These are phyloP conservation scores for Fusarium illudens DNA, from an alignment of 2,329 filamentous ascomycete genomes.

Conservation along the genomic window DNA sequence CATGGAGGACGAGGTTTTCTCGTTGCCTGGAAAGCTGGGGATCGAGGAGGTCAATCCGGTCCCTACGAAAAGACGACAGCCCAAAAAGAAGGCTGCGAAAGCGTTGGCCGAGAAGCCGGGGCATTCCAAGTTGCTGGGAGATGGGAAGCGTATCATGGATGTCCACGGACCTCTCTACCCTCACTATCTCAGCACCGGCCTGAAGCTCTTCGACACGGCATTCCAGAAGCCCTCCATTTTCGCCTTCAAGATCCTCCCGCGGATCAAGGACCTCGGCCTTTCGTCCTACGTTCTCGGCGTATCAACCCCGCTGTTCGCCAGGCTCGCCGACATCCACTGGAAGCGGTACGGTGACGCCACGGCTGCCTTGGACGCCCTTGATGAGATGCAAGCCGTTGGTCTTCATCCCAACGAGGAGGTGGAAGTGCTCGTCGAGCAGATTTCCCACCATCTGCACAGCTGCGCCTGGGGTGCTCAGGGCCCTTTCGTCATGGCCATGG, in stretches of 20 bases:
- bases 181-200: conserved; percentile 64
- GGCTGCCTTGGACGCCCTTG: conserved; percentile 63
- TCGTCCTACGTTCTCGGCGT: conserved; percentile 77
- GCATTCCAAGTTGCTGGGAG: conserved; percentile 15
- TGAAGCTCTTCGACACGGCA: conserved; percentile 63
- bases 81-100: background rate
- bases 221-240: conserved; percentile 68
- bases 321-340: conserved; percentile 70
- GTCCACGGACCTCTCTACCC: conserved; percentile 72
- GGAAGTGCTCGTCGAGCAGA: conserved; percentile 39
- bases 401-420: conserved; percentile 61
- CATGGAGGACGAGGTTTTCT: conserved; percentile 73
- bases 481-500: conserved; percentile 51
- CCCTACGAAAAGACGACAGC: background rate
- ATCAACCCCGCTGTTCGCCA: conserved; percentile 74
- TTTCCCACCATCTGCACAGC: conserved; percentile 46
- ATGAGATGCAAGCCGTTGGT: conserved; percentile 72
- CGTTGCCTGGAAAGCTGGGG: conserved; percentile 64
- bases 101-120: too few species aligned
- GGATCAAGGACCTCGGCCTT: conserved; percentile 72
- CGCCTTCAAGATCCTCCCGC: conserved; percentile 68
- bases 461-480: conserved; percentile 51
- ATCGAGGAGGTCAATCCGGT: conserved; percentile 53
- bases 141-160: conserved; percentile 56
- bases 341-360: conserved; percentile 65